These are phyloP conservation scores for Cicer judaicum DNA, from an alignment of 306 rosid species.

Conservation along the genomic window DNA sequence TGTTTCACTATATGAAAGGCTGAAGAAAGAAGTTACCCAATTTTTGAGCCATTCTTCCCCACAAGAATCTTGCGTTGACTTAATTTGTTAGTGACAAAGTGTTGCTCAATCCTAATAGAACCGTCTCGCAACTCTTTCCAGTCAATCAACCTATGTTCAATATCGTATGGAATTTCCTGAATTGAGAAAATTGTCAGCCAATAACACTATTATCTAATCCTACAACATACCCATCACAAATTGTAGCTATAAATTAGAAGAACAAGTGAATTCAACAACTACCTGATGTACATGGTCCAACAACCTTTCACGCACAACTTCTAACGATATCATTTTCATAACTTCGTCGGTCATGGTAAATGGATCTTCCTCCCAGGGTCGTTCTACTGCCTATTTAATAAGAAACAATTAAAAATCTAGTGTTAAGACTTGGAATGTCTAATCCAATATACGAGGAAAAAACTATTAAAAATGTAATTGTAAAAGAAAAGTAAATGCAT, in stretches of 20 bases:
- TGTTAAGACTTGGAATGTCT: slow-evolving; percentile 37
- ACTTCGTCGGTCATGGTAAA: slow-evolving; percentile 82
- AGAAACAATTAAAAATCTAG: slow-evolving; percentile 43
- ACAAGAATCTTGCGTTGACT: slow-evolving; percentile 95
- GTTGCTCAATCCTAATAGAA: slow-evolving; percentile 93
- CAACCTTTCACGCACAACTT: slow-evolving; percentile 94
- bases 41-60: slow-evolving; percentile 91
- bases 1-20: neutral
- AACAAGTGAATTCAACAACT: slow-evolving; percentile 27
- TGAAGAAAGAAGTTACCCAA: slow-evolving; percentile 65
- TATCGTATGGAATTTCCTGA: slow-evolving; percentile 90
- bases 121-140: slow-evolving; percentile 97
- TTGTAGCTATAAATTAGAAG: slow-evolving; percentile 15
- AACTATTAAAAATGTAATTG: neutral
- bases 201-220: slow-evolving; percentile 31
- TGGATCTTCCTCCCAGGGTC: slow-evolving; percentile 97
- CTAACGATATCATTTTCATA: slow-evolving; percentile 84
- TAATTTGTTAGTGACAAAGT: slow-evolving; percentile 70
- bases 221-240: neutral
- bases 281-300: slow-evolving; percentile 98
- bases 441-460: slow-evolving; percentile 14
- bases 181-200: slow-evolving; percentile 35
- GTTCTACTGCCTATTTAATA: slow-evolving; percentile 76
- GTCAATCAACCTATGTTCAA: slow-evolving; percentile 82
- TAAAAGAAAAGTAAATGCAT: slow-evolving; percentile 20